Percentiles rank a stretch among this genome's conserved stretches.
Conservation (phyloP, 768 basidiomycete species). For the Leccinellum luteum region DNA sequence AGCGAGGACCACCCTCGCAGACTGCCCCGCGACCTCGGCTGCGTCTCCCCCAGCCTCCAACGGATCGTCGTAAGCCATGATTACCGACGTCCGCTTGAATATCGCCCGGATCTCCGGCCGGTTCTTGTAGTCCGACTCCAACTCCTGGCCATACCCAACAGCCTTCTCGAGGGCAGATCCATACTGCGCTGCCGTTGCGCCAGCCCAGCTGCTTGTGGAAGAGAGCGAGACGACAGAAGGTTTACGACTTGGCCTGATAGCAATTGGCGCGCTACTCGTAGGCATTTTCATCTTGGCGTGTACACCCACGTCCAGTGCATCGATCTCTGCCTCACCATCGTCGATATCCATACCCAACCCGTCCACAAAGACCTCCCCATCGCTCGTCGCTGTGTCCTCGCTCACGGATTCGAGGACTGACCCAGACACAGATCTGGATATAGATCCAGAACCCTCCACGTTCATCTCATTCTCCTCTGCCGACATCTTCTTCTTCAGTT, state of each 20-base stretch:
- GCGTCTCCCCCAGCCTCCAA: constrained; percentile 61
- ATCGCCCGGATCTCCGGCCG: constrained; percentile 63
- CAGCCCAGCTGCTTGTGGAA: constrained; percentile 22
- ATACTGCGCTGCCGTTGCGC: constrained; percentile 38
- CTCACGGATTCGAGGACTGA: constrained; percentile 27
- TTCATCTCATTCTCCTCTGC: constrained; percentile 36
- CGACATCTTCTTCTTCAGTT: constrained; percentile 62
- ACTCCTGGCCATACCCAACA: constrained; percentile 68
- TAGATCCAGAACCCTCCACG: constrained; percentile 23
- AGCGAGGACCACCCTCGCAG: constrained; percentile 62
- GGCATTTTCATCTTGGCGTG: constrained; percentile 12
- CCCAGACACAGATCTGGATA: constrained; percentile 27
- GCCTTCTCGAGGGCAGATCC: constrained; percentile 62
- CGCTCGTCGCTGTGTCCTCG: constrained; percentile 35
- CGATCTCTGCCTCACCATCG: constrained; percentile 34
- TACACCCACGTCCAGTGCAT: constrained; percentile 7
- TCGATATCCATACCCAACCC: constrained; percentile 61
- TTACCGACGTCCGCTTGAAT: constrained; percentile 72
- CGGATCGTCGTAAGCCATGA: constrained; percentile 80
- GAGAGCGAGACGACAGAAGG: constrained; percentile 29
- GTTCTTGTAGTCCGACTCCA: constrained; percentile 66
- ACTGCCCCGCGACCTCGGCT: constrained; percentile 65
- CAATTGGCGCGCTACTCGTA: constrained; percentile 27
- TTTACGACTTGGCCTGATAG: constrained; percentile 30
- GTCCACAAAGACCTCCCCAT: constrained; percentile 43